Conservation (phyloP, 768 basidiomycete species). For the Multifurca ochricompacta region DNA sequence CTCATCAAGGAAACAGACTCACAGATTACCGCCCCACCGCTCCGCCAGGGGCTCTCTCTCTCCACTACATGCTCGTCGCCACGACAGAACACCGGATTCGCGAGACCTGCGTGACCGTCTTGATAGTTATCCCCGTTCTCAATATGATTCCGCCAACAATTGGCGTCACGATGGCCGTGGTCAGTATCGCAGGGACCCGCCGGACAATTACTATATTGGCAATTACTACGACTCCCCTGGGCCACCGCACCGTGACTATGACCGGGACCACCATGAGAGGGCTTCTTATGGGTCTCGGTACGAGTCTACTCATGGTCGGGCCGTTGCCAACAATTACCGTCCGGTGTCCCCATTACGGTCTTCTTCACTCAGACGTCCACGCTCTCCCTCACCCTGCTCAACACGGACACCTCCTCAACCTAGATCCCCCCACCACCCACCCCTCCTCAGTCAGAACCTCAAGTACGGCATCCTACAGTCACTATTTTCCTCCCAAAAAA, state of each 20-base stretch:
- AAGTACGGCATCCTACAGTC: constrained; percentile 28
- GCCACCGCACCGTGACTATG: constrained; percentile 8
- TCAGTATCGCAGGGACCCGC: constrained; percentile 12
- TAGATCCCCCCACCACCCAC: constrained; percentile 22
- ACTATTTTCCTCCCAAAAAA: constrained; percentile 22
- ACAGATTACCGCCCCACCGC: constrained; percentile 17
- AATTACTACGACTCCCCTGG: constrained; percentile 11
- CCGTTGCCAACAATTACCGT: constrained; percentile 17
- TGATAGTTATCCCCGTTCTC: not conserved
- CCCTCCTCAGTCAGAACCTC: constrained; percentile 21
- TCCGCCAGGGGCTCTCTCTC: constrained; percentile 9
- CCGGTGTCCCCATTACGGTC: constrained; percentile 22
- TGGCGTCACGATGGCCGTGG: constrained; percentile 13
- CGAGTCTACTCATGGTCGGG: constrained; percentile 3
- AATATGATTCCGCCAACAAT: constrained; percentile 8
- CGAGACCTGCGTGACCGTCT: constrained; percentile 4
- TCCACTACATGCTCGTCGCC: constrained; percentile 9
- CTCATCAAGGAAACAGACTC: constrained; percentile 14
- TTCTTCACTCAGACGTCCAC: constrained; percentile 14
- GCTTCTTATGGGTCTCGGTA: constrained; percentile 14
- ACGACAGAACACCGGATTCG: constrained; percentile 10
- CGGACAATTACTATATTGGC: not conserved
- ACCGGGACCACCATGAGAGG: constrained; percentile 13
- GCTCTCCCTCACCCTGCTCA: constrained; percentile 20
- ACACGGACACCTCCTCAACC: constrained; percentile 18